These are phyloP conservation scores for Phyllosticta citriasiana DNA, from an alignment of 2,329 filamentous ascomycete species.

Conservation along the genomic window DNA sequence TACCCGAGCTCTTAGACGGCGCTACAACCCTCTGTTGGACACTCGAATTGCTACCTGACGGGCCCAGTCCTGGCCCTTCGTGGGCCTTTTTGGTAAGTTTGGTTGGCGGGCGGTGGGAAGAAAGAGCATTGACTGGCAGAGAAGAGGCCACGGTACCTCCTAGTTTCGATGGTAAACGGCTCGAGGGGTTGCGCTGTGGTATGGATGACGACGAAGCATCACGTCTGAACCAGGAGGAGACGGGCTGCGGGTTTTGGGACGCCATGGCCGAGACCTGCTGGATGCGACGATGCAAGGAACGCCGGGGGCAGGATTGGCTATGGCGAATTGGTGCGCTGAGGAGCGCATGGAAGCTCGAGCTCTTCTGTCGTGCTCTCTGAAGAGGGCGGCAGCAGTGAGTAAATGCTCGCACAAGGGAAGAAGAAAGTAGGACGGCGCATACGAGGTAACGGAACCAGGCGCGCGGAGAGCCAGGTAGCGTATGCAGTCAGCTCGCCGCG, in stretches of 20 bases:
- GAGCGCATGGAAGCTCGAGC: constrained; percentile 32
- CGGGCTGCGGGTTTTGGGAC: constrained; percentile 27
- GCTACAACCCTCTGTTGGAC: constrained; percentile 5
- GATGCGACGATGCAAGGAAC: constrained; percentile 25
- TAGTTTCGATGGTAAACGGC: constrained; percentile 27
- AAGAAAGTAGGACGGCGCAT: constrained; percentile 7
- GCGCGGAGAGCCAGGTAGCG: not conserved
- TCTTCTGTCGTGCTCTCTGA: constrained; percentile 10
- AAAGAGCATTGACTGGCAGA: constrained; percentile 14
- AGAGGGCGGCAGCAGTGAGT: not conserved
- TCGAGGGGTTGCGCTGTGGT: constrained; percentile 20
- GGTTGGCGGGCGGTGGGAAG: constrained; percentile 13
- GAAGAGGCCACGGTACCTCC: constrained; percentile 19
- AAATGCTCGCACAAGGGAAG: constrained; percentile 1
- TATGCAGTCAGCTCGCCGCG: constrained; percentile 10
- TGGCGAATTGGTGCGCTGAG: constrained; percentile 24
- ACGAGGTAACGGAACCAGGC: constrained; percentile 5
- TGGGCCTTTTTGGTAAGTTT: constrained; percentile 18
- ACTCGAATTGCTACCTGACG: constrained; percentile 11
- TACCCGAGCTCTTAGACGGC: constrained; percentile 4
- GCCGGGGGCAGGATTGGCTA: constrained; percentile 16
- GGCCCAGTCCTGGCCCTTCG: constrained; percentile 16
- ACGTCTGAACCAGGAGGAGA: constrained; percentile 20
- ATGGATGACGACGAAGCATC: constrained; percentile 20
- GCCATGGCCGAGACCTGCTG: constrained; percentile 28